Conservation (phyloP, 371 early-diverging fungal genomes). For the Nematocida major region DNA sequence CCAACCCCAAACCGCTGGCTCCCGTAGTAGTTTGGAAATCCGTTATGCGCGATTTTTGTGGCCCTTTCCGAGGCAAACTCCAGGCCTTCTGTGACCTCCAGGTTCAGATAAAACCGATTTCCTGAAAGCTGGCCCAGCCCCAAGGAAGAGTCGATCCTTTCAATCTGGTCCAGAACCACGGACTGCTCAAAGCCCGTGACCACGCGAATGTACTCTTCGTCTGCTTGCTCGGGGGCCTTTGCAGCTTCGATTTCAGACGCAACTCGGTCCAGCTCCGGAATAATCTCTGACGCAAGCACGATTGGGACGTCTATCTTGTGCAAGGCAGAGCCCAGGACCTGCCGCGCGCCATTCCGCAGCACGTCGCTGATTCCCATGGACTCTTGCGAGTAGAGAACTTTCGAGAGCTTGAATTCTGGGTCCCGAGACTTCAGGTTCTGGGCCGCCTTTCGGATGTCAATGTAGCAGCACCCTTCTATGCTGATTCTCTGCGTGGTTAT, state of each 20-base stretch:
- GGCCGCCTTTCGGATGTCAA: slow-evolving; percentile 46
- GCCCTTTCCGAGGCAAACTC: background rate
- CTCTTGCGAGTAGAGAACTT: too few relatives aligned
- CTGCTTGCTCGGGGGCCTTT: background rate
- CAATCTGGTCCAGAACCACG: background rate
- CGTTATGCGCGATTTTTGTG: slow-evolving; percentile 23
- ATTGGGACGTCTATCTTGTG: background rate
- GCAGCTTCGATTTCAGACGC: too few relatives aligned
- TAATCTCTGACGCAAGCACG: background rate
- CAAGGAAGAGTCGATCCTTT: background rate
- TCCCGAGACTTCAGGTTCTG: background rate
- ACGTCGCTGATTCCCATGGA: too few relatives aligned
- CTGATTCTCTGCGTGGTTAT: slow-evolving; percentile 82
- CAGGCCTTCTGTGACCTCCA: background rate
- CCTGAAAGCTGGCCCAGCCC: slow-evolving; percentile 16
- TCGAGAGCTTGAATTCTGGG: background rate
- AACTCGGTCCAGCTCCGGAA: background rate
- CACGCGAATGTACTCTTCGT: slow-evolving; percentile 3
- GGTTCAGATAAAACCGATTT: slow-evolving; percentile 37
- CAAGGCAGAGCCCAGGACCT: too few relatives aligned
- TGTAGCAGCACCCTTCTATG: slow-evolving; percentile 59
- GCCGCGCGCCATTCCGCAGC: too few relatives aligned
- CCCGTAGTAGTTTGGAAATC: slow-evolving; percentile 91
- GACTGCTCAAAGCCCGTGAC: background rate
- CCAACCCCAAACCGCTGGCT: slow-evolving; percentile 92